Conservation (phyloP, 306 rosid genomes). For the Acacia crassicarpa region DNA sequence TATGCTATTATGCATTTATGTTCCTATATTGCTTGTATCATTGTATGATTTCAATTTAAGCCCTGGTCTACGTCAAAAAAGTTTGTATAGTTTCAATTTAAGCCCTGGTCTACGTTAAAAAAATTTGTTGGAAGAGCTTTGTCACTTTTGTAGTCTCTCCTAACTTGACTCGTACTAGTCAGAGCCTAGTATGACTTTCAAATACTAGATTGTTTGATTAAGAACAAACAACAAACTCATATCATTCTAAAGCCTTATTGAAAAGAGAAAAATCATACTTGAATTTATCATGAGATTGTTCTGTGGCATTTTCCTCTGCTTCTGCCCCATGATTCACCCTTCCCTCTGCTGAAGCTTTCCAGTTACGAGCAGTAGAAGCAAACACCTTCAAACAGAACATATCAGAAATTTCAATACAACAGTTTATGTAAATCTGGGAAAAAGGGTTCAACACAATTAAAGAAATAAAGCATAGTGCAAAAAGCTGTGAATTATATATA, state of each 20-base stretch:
- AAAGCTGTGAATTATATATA: not conserved
- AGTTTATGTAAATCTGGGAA: not conserved
- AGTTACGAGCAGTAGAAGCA: slow-evolving; percentile 25
- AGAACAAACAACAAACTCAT: not conserved
- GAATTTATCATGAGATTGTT: slow-evolving; percentile 21
- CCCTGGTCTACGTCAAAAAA: too few species aligned
- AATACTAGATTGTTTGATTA: too few species aligned
- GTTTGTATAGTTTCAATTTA: too few species aligned
- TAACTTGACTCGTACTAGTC: too few species aligned
- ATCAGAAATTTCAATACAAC: not conserved
- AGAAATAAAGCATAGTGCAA: not conserved
- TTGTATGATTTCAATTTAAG: too few species aligned
- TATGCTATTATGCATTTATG: too few species aligned
- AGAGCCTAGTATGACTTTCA: too few species aligned
- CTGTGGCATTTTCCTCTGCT: not conserved
- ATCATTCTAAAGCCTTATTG: not conserved
- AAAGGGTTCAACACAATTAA: not conserved
- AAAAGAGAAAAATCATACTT: not conserved
- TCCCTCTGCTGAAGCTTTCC: not conserved
- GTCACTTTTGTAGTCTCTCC: too few species aligned
- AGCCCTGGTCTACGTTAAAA: too few species aligned
- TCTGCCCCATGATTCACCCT: not conserved
- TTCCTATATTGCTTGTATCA: too few species aligned
- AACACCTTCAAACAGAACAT: slow-evolving; percentile 21
- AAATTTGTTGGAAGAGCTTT: too few species aligned